Conservation (phyloP, 495 filamentous ascomycete species). For the Cairneyella variabilis region DNA sequence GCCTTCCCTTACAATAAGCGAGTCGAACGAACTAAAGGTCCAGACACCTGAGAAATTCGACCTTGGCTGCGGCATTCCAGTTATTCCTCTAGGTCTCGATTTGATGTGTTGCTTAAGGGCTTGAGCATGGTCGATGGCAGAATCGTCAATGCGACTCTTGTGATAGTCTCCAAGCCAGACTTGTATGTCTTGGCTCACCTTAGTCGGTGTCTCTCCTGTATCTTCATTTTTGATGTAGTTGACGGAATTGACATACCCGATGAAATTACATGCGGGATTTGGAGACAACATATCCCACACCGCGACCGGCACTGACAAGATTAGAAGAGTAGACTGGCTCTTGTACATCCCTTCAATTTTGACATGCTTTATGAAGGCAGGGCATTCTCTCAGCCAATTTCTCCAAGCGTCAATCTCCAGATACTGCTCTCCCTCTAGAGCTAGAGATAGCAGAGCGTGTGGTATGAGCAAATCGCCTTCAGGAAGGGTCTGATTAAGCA, state of each 20-base stretch:
- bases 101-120: too few relatives aligned
- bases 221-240: background rate
- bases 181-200: too few relatives aligned
- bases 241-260: background rate
- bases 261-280: background rate
- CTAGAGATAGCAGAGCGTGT: background rate
- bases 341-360: background rate
- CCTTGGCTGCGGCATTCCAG: too few relatives aligned
- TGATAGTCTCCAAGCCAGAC: too few relatives aligned
- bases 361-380: background rate
- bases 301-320: background rate
- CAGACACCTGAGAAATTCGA: too few relatives aligned
- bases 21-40: too few relatives aligned
- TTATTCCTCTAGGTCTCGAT: too few relatives aligned
- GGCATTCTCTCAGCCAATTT: background rate
- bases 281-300: background rate
- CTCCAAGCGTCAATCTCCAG: background rate
- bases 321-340: background rate
- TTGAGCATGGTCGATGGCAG: too few relatives aligned
- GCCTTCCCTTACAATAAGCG: too few relatives aligned
- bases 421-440: background rate
- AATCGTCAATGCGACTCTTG: too few relatives aligned
- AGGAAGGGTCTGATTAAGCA: background rate
- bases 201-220: too few relatives aligned
- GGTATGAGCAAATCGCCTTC: background rate